Percentiles rank a stretch among this genome's conserved stretches.
Evolutionary conservation across 176 grass and related monocot species (phyloP).

Genomic region (barley (Hordeum vulgare)): MorexV3_pseudomolecules_assembly NC_058524.1:567407424-567407923

Average conservation of each 20-base stretch:
- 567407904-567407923: too few species aligned
- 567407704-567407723: neutral
- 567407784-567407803: neutral
- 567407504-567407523: neutral
- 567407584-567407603: neutral
- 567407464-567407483: neutral
- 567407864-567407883: neutral
- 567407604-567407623: conserved; percentile 12
- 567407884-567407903: neutral
- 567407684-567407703: neutral
- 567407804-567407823: neutral
- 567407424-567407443: neutral
- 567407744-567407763: neutral
- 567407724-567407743: neutral
- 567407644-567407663: neutral
- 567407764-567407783: neutral
- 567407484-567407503: neutral
- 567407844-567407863: neutral
- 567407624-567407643: neutral
- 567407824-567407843: neutral
- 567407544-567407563: neutral
- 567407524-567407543: neutral
- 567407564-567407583: neutral
- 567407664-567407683: neutral
- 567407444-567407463: neutral